Conservation (phyloP, 2,329 filamentous ascomycete species). For the Aspergillus aculeatinus region DNA sequence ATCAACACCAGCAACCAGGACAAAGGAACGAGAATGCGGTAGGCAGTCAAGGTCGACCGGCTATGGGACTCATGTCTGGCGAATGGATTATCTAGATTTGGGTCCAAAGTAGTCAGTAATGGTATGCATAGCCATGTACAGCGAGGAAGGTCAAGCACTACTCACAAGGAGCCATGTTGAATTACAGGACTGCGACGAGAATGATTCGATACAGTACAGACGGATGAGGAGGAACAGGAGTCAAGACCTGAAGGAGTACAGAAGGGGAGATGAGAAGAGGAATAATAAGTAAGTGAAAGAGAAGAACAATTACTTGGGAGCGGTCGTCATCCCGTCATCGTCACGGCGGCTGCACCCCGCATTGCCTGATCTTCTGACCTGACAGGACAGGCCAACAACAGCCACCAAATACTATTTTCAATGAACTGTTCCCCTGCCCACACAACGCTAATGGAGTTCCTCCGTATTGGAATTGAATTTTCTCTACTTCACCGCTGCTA, state of each 20-base stretch:
- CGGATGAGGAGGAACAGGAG: background rate
- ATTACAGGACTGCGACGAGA: background rate
- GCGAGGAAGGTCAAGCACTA: background rate
- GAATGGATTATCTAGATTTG: slow-evolving; percentile 63
- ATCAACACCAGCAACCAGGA: slow-evolving; percentile 74
- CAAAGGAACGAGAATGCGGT: slow-evolving; percentile 72
- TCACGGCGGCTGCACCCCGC: slow-evolving; percentile 11
- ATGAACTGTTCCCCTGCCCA: background rate
- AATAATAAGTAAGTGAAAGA: background rate
- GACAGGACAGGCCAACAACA: slow-evolving; percentile 10
- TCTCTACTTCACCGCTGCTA: too few relatives aligned
- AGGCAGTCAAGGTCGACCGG: slow-evolving; percentile 61
- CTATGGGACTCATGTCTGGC: slow-evolving; percentile 66
- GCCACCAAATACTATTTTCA: background rate
- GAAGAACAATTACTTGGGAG: background rate
- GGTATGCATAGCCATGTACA: background rate
- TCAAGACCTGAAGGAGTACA: background rate
- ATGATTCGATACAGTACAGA: background rate
- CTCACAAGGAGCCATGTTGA: slow-evolving; percentile 17
- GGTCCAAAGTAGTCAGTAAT: background rate
- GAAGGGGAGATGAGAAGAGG: background rate
- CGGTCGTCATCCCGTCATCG: background rate
- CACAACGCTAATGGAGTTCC: too few relatives aligned
- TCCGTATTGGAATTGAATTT: background rate
- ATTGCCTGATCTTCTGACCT: slow-evolving; percentile 20